Percentiles rank a stretch among this genome's conserved stretches.
phyloP scores from a whole-genome alignment of 176 grass and related monocot species.

The Aegilops bicornis region DNA sequence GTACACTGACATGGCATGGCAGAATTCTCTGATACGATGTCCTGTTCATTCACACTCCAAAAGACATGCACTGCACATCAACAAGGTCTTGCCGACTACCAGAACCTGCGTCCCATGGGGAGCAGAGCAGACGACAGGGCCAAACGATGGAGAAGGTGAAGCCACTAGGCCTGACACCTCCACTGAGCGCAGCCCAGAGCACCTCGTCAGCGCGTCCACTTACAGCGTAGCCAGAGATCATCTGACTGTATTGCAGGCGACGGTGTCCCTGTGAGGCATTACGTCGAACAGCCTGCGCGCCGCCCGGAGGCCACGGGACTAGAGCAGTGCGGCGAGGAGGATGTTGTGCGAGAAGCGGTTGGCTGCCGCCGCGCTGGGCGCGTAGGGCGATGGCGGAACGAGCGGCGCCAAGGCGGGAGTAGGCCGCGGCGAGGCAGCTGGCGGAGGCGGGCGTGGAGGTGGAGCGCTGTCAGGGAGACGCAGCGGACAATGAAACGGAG shows the following conservation, averaged over 20 bases:
- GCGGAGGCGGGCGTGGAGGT: slow-evolving; percentile 34
- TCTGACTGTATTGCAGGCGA: slow-evolving; percentile 54
- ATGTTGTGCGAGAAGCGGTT: slow-evolving; percentile 63
- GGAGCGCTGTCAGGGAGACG: slow-evolving; percentile 28
- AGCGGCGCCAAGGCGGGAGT: no score
- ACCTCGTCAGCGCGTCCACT: slow-evolving; percentile 22
- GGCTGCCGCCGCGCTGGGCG: background rate
- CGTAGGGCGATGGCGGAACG: slow-evolving; percentile 34
- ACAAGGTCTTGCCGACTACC: slow-evolving; percentile 52
- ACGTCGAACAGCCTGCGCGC: slow-evolving; percentile 58
- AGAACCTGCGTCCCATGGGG: slow-evolving; percentile 52
- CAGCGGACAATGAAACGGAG: slow-evolving; percentile 25
- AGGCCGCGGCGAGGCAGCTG: background rate
- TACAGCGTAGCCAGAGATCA: slow-evolving; percentile 56
- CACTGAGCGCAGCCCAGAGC: background rate
- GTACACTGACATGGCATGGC: slow-evolving; percentile 55
- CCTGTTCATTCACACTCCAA: slow-evolving; percentile 41
- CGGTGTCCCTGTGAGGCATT: slow-evolving; percentile 56
- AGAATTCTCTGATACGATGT: slow-evolving; percentile 71
- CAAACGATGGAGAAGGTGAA: slow-evolving; percentile 66
- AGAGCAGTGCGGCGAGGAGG: slow-evolving; percentile 37
- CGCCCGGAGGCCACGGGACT: slow-evolving; percentile 27
- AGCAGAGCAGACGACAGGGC: slow-evolving; percentile 29
- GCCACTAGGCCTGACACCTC: slow-evolving; percentile 43
- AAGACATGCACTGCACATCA: slow-evolving; percentile 42